Conservation (phyloP, 2,329 filamentous ascomycete genomes). For the Ophiostoma novo-ulmi region DNA sequence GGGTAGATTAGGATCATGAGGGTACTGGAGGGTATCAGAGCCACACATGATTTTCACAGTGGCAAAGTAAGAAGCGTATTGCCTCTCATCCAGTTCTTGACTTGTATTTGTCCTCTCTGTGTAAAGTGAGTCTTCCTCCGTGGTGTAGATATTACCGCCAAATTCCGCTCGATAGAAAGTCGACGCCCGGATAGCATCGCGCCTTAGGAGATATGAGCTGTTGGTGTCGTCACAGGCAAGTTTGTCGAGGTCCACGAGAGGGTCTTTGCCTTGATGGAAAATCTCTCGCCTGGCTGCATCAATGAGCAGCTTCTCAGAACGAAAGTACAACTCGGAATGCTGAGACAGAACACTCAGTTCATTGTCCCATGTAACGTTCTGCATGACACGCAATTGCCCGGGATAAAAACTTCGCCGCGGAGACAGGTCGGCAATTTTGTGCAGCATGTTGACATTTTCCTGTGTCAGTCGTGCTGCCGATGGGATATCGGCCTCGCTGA, state of each 20-base stretch:
- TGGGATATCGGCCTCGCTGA: slow-evolving; percentile 44
- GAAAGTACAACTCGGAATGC: slow-evolving; percentile 39
- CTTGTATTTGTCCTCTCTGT: neutral
- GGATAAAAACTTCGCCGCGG: slow-evolving; percentile 46
- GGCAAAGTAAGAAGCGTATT: neutral
- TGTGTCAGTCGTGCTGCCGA: slow-evolving; percentile 43
- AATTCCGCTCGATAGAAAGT: slow-evolving; percentile 9
- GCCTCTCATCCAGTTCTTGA: neutral
- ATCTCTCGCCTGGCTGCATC: slow-evolving; percentile 18
- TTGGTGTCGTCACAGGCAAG: neutral
- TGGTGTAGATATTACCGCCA: slow-evolving; percentile 5
- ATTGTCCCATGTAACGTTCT: slow-evolving; percentile 41
- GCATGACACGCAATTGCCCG: slow-evolving; percentile 39
- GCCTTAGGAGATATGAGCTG: slow-evolving; percentile 17
- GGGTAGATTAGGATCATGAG: neutral
- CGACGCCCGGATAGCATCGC: slow-evolving; percentile 20
- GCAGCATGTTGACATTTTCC: slow-evolving; percentile 36
- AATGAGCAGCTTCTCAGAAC: slow-evolving; percentile 36
- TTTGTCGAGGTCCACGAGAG: neutral
- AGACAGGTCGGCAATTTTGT: slow-evolving; percentile 39
- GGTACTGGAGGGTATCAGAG: neutral
- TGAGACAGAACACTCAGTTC: slow-evolving; percentile 42
- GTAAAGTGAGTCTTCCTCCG: neutral
- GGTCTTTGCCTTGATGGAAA: neutral
- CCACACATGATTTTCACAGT: neutral